Base-by-base conservation (phyloP, 1,284 basidiomycete genomes). In the Agaricales sp. region DNA sequence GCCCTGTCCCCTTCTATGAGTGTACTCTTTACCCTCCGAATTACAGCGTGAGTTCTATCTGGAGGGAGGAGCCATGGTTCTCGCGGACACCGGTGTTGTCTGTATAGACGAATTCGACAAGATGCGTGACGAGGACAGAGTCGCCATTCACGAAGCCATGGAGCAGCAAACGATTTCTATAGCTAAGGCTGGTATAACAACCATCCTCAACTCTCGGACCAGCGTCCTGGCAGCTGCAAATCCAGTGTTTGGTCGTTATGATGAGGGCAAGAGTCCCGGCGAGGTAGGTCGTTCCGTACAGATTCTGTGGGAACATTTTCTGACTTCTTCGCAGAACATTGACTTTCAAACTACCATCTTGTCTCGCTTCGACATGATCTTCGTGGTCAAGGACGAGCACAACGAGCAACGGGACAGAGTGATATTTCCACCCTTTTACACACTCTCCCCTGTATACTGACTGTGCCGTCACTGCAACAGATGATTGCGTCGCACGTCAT, bases 71-170 rank as follows among this genome's bases (percentile, higher is more conserved):
- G 96, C 96, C 1, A 99, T 99, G 96, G 96, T 99, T 6, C 78
- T 99, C 23, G 96, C 96, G 0, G 96, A 99, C 62, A 93, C 92
- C 2, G 96, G 96, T 22, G 94, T 99, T 13, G 96, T 99, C 18
- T 99, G 96, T 63, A 99, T 99, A 61, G 96, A 99, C 62, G 96
- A 99, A 66, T 99, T 99, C 60, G 96, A 99, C 73, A 99, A 99
- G 75, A 99, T 99, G 96, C 77, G 95, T 23, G 96, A 99, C 61
- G 95, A 98, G 66, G 96, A 99, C 62, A 83, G 96, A 52, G 96
- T 99, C 1, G 96, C 96, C 0, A 99, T 99, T 53, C 96, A 99
- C 68, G 96, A 99, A 69, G 96, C 95, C 14, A 99, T 99, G 95
- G 95, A 99, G 62, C 95, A 99, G 63, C 95, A 99, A 64, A 99